These are phyloP conservation scores for Penicillium bialowiezense DNA, from an alignment of 495 filamentous ascomycete genomes.

Conservation along the genomic window DNA sequence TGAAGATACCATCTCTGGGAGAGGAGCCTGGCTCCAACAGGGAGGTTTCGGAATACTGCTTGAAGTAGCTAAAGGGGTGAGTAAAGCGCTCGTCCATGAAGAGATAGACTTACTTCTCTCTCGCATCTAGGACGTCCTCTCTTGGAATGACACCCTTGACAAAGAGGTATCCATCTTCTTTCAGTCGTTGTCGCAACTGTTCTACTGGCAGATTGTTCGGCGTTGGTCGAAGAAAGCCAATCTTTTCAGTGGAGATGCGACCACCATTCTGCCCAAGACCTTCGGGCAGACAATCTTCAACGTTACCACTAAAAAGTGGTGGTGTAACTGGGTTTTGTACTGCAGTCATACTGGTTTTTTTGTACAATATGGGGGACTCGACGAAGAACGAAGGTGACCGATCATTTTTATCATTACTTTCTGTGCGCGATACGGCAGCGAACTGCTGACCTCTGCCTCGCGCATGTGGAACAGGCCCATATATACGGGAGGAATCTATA, in stretches of 20 bases:
- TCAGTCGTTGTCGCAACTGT: slow-evolving; percentile 40
- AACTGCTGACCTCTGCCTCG: background rate
- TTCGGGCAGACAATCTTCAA: slow-evolving; percentile 8
- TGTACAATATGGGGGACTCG: no score
- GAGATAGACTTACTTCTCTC: slow-evolving; percentile 26
- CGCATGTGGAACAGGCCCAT: background rate
- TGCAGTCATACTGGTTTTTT: no score
- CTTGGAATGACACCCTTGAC: slow-evolving; percentile 51
- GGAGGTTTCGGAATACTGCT: slow-evolving; percentile 43
- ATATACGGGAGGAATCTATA: background rate
- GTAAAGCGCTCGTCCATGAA: background rate
- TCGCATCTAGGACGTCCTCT: slow-evolving; percentile 45
- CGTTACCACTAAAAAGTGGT: slow-evolving; percentile 1
- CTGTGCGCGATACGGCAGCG: background rate
- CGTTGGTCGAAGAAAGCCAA: slow-evolving; percentile 15
- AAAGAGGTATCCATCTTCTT: slow-evolving; percentile 51
- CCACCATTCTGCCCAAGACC: slow-evolving; percentile 26
- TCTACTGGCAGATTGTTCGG: slow-evolving; percentile 11
- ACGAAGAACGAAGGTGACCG: no score
- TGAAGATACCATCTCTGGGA: slow-evolving; percentile 40
- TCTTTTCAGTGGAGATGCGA: slow-evolving; percentile 9
- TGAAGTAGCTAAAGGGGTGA: slow-evolving; percentile 39
- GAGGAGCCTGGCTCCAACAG: slow-evolving; percentile 37
- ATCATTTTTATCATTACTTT: no score
- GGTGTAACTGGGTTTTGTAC: background rate